Conservation (phyloP, 148 eudicot species). For the Fagopyrum esculentum region DNA sequence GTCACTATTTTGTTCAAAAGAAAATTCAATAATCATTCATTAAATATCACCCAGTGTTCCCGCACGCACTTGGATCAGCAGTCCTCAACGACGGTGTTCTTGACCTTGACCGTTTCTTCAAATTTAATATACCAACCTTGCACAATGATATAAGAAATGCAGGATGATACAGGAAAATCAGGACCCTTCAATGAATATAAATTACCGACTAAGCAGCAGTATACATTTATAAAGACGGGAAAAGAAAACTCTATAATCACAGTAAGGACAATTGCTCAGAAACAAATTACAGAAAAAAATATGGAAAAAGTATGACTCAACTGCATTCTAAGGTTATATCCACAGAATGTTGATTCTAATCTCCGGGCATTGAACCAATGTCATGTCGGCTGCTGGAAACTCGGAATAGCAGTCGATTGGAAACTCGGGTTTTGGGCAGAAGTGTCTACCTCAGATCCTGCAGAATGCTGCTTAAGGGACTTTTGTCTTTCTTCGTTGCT, state of each 20-base stretch:
- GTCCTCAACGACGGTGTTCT: no score
- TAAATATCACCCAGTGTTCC: no score
- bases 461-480: conserved; percentile 13
- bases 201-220: not conserved
- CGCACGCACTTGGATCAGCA: no score
- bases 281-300: not conserved
- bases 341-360: not conserved
- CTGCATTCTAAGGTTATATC: not conserved
- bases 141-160: not conserved
- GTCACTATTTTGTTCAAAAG: no score
- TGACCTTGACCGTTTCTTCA: no score
- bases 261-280: not conserved
- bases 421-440: conserved; percentile 9
- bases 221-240: not conserved
- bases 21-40: no score
- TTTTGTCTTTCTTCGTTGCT: not conserved
- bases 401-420: conserved; percentile 1
- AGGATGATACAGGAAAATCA: no score
- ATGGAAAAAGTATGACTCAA: not conserved
- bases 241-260: not conserved
- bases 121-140: no score
- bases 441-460: not conserved
- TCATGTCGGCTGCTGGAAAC: conserved; percentile 14
- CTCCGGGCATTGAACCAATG: not conserved
- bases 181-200: no score